Conservation (phyloP, 2,329 filamentous ascomycete genomes). For the Fusarium abutilonis region DNA sequence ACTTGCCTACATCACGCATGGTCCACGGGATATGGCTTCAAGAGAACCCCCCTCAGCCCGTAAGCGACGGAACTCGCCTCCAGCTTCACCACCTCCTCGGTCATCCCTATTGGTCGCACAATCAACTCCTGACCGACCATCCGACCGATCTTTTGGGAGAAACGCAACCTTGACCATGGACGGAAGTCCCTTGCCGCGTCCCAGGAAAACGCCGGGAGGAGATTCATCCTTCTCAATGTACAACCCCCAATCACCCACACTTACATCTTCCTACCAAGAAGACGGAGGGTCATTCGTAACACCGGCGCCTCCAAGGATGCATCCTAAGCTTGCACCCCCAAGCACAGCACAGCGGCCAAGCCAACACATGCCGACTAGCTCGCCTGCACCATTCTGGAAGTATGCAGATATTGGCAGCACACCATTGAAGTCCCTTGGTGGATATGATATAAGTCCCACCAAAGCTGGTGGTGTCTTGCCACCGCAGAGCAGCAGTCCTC, state of each 20-base stretch:
- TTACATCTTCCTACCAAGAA: constrained; percentile 72
- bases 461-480: constrained; percentile 57
- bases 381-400: constrained; percentile 89
- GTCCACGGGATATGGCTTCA: constrained; percentile 64
- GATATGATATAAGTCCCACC: constrained; percentile 68
- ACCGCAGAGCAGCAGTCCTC: constrained; percentile 68
- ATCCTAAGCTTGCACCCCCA: constrained; percentile 79
- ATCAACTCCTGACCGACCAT: constrained; percentile 67
- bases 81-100: constrained; percentile 64
- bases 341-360: constrained; percentile 84
- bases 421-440: constrained; percentile 62
- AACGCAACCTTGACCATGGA: constrained; percentile 59
- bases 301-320: constrained; percentile 76
- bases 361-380: constrained; percentile 86
- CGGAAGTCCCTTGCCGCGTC: constrained; percentile 69
- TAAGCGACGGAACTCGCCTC: constrained; percentile 66
- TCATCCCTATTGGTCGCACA: constrained; percentile 62
- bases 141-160: constrained; percentile 52
- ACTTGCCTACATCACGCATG: constrained; percentile 69
- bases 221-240: constrained; percentile 61
- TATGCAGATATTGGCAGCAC: constrained; percentile 82
- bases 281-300: constrained; percentile 72
- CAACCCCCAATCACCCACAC: constrained; percentile 66
- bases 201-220: constrained; percentile 58
- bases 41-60: constrained; percentile 62